Evolutionary conservation across 2,329 filamentous ascomycete genomes (phyloP).

Genomic region (Nannizziopsis barbatae): DNA sequence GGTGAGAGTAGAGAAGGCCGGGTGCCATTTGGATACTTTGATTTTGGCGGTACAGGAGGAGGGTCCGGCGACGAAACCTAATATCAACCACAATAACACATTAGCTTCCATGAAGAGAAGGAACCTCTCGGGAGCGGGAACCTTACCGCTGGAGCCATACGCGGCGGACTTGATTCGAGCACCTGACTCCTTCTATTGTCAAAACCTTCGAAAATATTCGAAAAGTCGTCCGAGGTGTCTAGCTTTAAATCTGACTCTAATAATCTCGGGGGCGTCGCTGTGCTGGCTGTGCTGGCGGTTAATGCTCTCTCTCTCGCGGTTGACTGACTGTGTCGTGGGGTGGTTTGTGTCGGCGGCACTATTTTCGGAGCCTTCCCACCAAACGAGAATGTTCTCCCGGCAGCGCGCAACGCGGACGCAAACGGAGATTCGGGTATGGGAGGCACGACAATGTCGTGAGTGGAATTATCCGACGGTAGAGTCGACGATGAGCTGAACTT

Average conservation of each 20-base stretch:
- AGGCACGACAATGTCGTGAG: constrained; percentile 34
- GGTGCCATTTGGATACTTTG: constrained; percentile 14
- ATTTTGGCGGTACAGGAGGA: constrained; percentile 17
- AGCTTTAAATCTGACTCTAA: constrained; percentile 36
- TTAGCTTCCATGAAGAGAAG: neutral
- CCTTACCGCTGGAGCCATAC: constrained; percentile 9
- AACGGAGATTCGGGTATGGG: constrained; percentile 30
- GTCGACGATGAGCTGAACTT: constrained; percentile 47
- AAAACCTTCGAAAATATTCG: constrained; percentile 42
- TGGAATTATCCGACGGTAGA: constrained; percentile 40
- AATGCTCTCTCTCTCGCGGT: constrained; percentile 36
- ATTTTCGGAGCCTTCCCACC: constrained; percentile 34
- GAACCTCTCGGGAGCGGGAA: neutral
- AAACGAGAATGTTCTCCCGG: constrained; percentile 45
- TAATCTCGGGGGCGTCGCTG: constrained; percentile 42
- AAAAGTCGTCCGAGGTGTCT: constrained; percentile 36
- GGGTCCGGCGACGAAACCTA: neutral
- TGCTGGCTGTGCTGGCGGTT: constrained; percentile 43
- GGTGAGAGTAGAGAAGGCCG: constrained; percentile 30
- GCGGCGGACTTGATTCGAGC: constrained; percentile 18
- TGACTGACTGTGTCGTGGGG: constrained; percentile 14
- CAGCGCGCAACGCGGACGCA: constrained; percentile 34
- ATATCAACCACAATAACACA: neutral
- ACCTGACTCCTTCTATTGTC: constrained; percentile 27
- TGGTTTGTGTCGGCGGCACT: constrained; percentile 17